These are phyloP conservation scores for Diaporthe amygdali DNA, from an alignment of 2,329 filamentous ascomycete genomes.

Conservation along the genomic window DNA sequence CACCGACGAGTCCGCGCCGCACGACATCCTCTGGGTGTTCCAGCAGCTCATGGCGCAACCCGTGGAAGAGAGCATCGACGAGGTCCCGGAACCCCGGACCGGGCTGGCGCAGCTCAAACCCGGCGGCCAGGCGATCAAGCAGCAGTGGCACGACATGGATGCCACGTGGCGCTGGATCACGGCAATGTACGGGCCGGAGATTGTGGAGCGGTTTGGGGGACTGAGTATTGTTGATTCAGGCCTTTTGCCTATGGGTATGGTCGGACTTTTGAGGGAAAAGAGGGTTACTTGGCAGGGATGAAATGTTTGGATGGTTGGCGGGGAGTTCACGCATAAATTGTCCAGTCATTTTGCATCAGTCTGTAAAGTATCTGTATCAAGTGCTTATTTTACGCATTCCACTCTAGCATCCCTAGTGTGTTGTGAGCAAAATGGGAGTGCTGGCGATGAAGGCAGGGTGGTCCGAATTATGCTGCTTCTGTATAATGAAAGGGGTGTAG, in stretches of 20 bases:
- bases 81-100: constrained; percentile 30
- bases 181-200: constrained; percentile 49
- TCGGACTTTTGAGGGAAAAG: constrained; percentile 48
- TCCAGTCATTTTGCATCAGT: background rate
- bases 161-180: constrained; percentile 55
- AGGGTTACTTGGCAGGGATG: constrained; percentile 46
- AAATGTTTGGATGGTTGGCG: background rate
- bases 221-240: constrained; percentile 50
- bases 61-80: constrained; percentile 31
- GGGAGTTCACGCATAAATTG: background rate
- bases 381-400: background rate
- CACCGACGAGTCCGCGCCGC: background rate
- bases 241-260: constrained; percentile 53
- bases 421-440: too few species aligned
- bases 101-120: constrained; percentile 16
- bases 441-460: too few species aligned
- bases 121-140: constrained; percentile 13
- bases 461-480: too few species aligned
- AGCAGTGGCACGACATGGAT: constrained; percentile 39
- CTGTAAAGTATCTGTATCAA: background rate
- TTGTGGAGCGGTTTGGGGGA: constrained; percentile 49
- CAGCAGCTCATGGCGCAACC: constrained; percentile 41
- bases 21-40: constrained; percentile 41
- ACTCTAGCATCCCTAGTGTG: too few species aligned
- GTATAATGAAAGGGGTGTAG: too few species aligned